Evolutionary conservation across 2,329 filamentous ascomycete species (phyloP).

Genomic region (Xylaria sp.): DNA sequence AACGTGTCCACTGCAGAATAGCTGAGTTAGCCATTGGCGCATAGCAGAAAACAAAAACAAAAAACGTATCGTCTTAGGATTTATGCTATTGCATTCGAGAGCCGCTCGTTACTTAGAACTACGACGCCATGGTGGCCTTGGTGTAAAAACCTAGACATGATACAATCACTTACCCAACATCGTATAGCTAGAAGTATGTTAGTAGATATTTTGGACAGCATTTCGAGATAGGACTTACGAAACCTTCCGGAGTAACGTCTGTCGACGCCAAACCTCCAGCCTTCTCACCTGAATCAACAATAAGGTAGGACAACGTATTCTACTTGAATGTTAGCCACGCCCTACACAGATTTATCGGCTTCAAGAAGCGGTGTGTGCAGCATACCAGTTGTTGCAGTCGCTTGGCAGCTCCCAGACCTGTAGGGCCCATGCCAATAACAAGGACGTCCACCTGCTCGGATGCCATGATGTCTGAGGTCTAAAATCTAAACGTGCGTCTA

Average conservation of each 20-base stretch:
- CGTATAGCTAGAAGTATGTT: constrained; percentile 78
- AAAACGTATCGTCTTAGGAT: background rate
- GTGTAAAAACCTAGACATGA: background rate
- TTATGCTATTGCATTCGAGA: background rate
- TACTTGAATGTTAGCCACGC: constrained; percentile 55
- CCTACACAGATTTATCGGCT: constrained; percentile 34
- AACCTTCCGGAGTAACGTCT: constrained; percentile 93
- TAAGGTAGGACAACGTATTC: constrained; percentile 95
- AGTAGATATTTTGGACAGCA: constrained; percentile 20
- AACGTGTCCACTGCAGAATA: constrained; percentile 78
- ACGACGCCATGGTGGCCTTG: background rate
- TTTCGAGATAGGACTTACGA: constrained; percentile 72
- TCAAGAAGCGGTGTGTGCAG: constrained; percentile 48
- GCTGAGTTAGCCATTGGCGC: constrained; percentile 20
- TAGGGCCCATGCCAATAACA: constrained; percentile 97
- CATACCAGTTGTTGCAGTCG: constrained; percentile 94
- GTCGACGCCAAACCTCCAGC: constrained; percentile 96
- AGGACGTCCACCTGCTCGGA: constrained; percentile 86
- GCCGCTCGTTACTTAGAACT: background rate
- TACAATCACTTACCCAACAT: constrained; percentile 69
- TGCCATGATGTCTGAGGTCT: constrained; percentile 36
- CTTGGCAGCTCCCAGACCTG: constrained; percentile 97
- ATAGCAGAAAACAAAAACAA: no score
- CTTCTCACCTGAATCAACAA: constrained; percentile 90
- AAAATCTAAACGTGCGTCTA: constrained; percentile 19